Conservation (phyloP, 805 yeast species). For the Lachancea mirantina region DNA sequence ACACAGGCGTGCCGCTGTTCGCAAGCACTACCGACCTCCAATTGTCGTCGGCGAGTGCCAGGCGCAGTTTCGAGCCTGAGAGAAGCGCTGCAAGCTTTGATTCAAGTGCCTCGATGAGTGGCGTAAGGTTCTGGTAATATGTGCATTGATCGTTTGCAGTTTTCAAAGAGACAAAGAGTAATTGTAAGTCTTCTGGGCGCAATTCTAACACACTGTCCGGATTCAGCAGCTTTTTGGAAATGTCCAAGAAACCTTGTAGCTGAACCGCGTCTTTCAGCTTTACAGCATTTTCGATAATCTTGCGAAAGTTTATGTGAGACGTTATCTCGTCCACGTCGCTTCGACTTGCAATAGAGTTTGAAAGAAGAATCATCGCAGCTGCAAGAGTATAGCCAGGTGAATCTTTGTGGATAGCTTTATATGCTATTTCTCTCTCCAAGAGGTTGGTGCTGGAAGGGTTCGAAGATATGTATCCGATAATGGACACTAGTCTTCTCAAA, state of each 20-base stretch:
- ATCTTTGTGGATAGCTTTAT: constrained; percentile 10
- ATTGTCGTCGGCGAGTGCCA: constrained; percentile 4
- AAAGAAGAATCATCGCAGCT: constrained; percentile 21
- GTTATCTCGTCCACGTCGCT: constrained; percentile 17
- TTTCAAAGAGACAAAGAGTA: constrained; percentile 14
- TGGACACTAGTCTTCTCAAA: constrained; percentile 24
- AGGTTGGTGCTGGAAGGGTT: constrained; percentile 17
- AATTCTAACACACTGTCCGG: constrained; percentile 18
- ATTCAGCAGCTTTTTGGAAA: constrained; percentile 23
- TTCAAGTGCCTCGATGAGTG: constrained; percentile 18
- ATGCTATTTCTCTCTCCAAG: constrained; percentile 15
- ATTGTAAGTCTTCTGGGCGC: constrained; percentile 9
- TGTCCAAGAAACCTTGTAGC: constrained; percentile 28
- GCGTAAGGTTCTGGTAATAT: constrained; percentile 20
- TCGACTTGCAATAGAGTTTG: constrained; percentile 22
- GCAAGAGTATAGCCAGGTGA: constrained; percentile 20
- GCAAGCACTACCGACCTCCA: constrained; percentile 13
- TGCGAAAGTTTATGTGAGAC: constrained; percentile 10
- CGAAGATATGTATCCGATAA: constrained; percentile 26
- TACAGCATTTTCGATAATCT: constrained; percentile 11
- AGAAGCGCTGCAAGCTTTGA: constrained; percentile 23
- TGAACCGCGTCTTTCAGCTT: constrained; percentile 27
- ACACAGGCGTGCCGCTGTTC: constrained; percentile 19
- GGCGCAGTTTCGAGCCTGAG: constrained; percentile 19
- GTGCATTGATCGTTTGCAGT: constrained; percentile 23